Evolutionary conservation across 2,329 filamentous ascomycete genomes (phyloP).

Genomic region (Chaetomium strumarium): DNA sequence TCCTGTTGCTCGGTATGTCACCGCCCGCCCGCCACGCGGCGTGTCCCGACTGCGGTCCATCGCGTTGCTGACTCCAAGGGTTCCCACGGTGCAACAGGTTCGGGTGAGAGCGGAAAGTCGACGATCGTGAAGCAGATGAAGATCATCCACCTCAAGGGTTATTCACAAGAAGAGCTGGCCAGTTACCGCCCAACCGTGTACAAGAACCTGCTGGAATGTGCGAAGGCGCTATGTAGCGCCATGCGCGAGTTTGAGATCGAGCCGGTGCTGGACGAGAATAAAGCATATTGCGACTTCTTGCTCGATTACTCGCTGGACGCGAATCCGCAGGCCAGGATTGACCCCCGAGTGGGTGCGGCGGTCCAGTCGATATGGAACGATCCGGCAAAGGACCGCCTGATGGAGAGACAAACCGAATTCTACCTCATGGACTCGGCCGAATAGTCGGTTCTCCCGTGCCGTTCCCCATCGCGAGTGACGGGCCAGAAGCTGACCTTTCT

Average conservation of each 20-base stretch:
- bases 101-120: constrained; percentile 96
- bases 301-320: constrained; percentile 85
- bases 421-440: constrained; percentile 99
- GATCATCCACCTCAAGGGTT: constrained; percentile 98
- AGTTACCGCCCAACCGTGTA: constrained; percentile 95
- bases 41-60: background rate
- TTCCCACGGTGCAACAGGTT: constrained; percentile 53
- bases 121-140: constrained; percentile 99
- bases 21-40: background rate
- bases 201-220: constrained; percentile 96
- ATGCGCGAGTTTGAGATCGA: constrained; percentile 90
- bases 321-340: constrained; percentile 79
- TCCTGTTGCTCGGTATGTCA: constrained; percentile 77
- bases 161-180: constrained; percentile 86
- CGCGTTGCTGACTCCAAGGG: background rate
- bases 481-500: constrained; percentile 19
- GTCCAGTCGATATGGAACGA: constrained; percentile 88
- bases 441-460: constrained; percentile 60
- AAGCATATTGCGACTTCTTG: constrained; percentile 71
- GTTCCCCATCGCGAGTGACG: background rate
- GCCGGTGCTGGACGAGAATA: constrained; percentile 64
- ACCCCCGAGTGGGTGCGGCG: constrained; percentile 73
- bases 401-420: constrained; percentile 95
- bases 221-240: constrained; percentile 83
- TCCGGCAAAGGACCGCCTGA: constrained; percentile 70